phyloP scores from a whole-genome alignment of 768 basidiomycete species.

The Favolaschia claudopus region DNA sequence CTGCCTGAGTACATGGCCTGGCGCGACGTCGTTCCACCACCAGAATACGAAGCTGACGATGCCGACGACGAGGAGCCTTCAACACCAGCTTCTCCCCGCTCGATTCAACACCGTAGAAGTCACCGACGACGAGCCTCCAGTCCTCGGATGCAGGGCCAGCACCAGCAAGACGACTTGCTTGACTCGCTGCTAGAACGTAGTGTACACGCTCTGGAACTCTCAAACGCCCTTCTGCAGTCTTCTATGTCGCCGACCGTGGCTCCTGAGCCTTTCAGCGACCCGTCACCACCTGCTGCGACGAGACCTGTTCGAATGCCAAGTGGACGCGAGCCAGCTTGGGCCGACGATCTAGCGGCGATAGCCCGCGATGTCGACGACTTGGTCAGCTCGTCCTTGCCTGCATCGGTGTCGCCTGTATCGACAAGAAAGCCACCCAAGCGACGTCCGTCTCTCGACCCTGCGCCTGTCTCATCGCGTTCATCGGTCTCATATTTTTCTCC shows the following conservation, averaged over 20 bases:
- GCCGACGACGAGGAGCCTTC: slow-evolving; percentile 50
- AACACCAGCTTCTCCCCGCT: slow-evolving; percentile 38
- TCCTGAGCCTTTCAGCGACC: slow-evolving; percentile 43
- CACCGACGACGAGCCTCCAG: slow-evolving; percentile 41
- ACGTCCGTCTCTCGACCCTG: slow-evolving; percentile 15
- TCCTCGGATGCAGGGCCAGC: too few species aligned
- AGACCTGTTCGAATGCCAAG: slow-evolving; percentile 1
- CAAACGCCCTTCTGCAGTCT: slow-evolving; percentile 78
- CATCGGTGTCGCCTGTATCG: slow-evolving; percentile 15
- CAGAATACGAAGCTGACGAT: slow-evolving; percentile 39
- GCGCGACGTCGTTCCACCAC: slow-evolving; percentile 22
- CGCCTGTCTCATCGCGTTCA: too few species aligned
- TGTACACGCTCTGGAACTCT: slow-evolving; percentile 87
- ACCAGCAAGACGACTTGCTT: slow-evolving; percentile 61
- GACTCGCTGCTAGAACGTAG: slow-evolving; percentile 84
- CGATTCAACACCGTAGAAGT: slow-evolving; percentile 8
- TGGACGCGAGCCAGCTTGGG: slow-evolving; percentile 51
- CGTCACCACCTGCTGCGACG: slow-evolving; percentile 4
- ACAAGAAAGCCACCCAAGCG: slow-evolving; percentile 6
- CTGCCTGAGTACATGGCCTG: slow-evolving; percentile 67
- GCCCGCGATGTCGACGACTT: slow-evolving; percentile 67
- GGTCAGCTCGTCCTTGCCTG: slow-evolving; percentile 29
- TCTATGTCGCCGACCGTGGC: slow-evolving; percentile 76
- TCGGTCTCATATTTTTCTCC: too few species aligned
- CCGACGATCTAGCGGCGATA: slow-evolving; percentile 73